These are phyloP conservation scores for Pulveroboletus sp. DNA, from an alignment of 768 basidiomycete genomes.

Conservation along the genomic window DNA sequence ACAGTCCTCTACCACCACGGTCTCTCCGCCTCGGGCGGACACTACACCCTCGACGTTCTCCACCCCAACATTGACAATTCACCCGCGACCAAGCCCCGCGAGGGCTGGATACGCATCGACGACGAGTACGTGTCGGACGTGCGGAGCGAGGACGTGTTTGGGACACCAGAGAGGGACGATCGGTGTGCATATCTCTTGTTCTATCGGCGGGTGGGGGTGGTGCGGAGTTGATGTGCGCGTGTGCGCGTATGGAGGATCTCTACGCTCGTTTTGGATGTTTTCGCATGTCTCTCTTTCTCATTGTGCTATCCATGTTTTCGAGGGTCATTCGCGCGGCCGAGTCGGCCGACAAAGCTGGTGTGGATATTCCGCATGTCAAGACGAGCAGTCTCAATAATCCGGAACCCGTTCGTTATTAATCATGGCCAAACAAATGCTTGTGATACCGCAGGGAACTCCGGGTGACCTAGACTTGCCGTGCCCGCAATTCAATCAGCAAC, in stretches of 20 bases:
- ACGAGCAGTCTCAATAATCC: too few species aligned
- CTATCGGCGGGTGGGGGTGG: slow-evolving; percentile 57
- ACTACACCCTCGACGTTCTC: slow-evolving; percentile 91
- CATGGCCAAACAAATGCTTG: too few species aligned
- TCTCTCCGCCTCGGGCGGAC: slow-evolving; percentile 83
- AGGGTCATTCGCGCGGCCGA: not conserved
- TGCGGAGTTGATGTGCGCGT: slow-evolving; percentile 13
- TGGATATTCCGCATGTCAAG: too few species aligned
- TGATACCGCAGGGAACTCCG: too few species aligned
- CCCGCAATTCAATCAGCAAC: too few species aligned
- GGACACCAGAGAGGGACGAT: slow-evolving; percentile 47
- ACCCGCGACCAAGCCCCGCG: slow-evolving; percentile 35
- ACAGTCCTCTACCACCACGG: slow-evolving; percentile 93
- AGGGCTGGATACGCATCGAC: slow-evolving; percentile 91
- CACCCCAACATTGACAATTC: slow-evolving; percentile 62
- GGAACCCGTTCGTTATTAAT: too few species aligned
- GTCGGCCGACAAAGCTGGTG: too few species aligned
- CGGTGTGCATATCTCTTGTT: slow-evolving; percentile 87
- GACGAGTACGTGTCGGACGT: slow-evolving; percentile 86
- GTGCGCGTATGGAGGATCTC: too few species aligned
- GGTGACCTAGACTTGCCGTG: too few species aligned
- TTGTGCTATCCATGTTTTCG: not conserved
- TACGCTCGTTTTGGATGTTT: not conserved
- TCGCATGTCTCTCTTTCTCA: not conserved
- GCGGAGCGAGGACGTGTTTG: slow-evolving; percentile 67